Evolutionary conservation across 345 rosid genomes (phyloP).

Genomic region (Gossypium rotundifolium): DNA sequence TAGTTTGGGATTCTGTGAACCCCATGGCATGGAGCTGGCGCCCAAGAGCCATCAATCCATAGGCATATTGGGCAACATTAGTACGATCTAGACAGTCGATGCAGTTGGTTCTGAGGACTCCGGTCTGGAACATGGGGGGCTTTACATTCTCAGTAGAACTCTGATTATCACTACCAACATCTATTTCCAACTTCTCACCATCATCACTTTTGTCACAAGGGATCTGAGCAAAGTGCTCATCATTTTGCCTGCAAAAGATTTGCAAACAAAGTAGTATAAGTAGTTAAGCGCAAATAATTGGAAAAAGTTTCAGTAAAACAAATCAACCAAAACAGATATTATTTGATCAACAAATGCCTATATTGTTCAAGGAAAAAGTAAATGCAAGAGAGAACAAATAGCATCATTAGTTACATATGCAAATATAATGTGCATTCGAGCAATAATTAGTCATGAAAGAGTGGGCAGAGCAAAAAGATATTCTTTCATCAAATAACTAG

Average conservation of each 20-base stretch:
- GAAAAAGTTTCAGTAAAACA: not conserved
- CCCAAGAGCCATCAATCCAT: conserved; percentile 82
- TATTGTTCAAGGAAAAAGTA: not conserved
- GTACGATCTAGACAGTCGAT: conserved; percentile 97
- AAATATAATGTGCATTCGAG: not conserved
- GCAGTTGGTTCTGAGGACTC: conserved; percentile 92
- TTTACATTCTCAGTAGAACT: conserved; percentile 27
- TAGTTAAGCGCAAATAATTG: not conserved
- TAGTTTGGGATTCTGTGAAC: conserved; percentile 33
- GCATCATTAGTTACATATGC: not conserved
- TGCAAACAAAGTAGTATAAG: conserved; percentile 12
- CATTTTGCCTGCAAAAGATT: conserved; percentile 42
- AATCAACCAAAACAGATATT: not conserved
- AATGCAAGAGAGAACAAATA: not conserved
- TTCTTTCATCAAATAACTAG: not conserved
- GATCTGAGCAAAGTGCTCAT: conserved; percentile 20
- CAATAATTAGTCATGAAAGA: not conserved
- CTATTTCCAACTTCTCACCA: conserved; percentile 25
- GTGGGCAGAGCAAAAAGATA: not conserved
- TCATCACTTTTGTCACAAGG: conserved; percentile 23
- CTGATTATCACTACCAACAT: conserved; percentile 18
- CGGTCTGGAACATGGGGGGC: conserved; percentile 58
- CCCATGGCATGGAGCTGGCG: conserved; percentile 69
- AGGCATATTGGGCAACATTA: conserved; percentile 91
- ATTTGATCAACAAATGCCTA: not conserved